Evolutionary conservation across 2,329 filamentous ascomycete species (phyloP).

Genomic region (Fusarium odoratissimum): DNA sequence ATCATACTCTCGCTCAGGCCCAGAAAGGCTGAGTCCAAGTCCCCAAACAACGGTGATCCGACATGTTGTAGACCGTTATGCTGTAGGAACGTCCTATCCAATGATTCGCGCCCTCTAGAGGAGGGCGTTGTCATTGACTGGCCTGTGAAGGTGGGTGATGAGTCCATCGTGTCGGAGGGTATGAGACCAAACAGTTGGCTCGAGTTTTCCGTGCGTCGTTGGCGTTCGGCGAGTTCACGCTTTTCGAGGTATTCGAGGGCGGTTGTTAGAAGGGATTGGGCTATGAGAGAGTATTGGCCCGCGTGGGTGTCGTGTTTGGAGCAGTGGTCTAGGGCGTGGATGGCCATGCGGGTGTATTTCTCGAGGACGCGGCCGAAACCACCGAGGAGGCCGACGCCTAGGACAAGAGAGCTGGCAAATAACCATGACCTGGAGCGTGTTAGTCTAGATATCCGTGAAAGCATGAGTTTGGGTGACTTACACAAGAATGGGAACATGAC

Average conservation of each 20-base stretch:
- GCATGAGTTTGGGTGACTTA: slow-evolving; percentile 34
- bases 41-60: slow-evolving; percentile 49
- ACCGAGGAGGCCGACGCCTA: slow-evolving; percentile 63
- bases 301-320: slow-evolving; percentile 62
- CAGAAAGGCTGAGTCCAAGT: slow-evolving; percentile 54
- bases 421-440: slow-evolving; percentile 59
- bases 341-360: slow-evolving; percentile 61
- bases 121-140: slow-evolving; percentile 23
- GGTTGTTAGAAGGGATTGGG: slow-evolving; percentile 60
- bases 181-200: slow-evolving; percentile 64
- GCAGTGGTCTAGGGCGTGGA: slow-evolving; percentile 61
- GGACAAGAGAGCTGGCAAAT: slow-evolving; percentile 64
- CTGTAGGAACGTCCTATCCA: slow-evolving; percentile 46
- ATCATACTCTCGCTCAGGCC: slow-evolving; percentile 53
- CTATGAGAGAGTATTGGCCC: slow-evolving; percentile 64
- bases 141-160: slow-evolving; percentile 22
- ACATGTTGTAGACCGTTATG: slow-evolving; percentile 44
- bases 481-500: slow-evolving; percentile 62
- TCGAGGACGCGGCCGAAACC: slow-evolving; percentile 65
- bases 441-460: no score
- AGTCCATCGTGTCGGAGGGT: slow-evolving; percentile 43
- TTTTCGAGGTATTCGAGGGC: slow-evolving; percentile 61
- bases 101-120: slow-evolving; percentile 34
- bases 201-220: slow-evolving; percentile 61
- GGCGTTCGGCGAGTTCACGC: slow-evolving; percentile 59